Evolutionary conservation across 2,329 filamentous ascomycete genomes (phyloP).

Genomic region (Aureobasidium melanogenum): DNA sequence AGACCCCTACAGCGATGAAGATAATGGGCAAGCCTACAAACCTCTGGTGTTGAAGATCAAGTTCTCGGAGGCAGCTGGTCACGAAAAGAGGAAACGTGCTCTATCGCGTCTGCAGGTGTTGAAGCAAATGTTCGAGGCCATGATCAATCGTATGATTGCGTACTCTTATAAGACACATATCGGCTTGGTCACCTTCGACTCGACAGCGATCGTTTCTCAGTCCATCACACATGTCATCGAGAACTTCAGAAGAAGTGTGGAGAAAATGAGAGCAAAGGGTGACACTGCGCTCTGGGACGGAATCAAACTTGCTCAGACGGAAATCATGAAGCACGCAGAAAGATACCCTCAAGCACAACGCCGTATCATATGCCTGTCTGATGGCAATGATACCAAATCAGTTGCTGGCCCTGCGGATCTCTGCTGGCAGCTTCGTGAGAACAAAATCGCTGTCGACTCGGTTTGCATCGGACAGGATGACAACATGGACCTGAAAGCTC

Average conservation of each 20-base stretch:
- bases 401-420: constrained; percentile 18
- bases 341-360: constrained; percentile 28
- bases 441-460: constrained; percentile 27
- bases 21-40: neutral
- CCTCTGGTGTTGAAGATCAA: neutral
- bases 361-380: constrained; percentile 30
- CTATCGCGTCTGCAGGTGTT: constrained; percentile 24
- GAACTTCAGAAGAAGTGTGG: constrained; percentile 28
- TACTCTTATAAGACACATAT: constrained; percentile 29
- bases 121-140: constrained; percentile 31
- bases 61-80: neutral
- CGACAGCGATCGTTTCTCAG: constrained; percentile 21
- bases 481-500: constrained; percentile 21
- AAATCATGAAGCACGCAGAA: constrained; percentile 22
- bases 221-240: constrained; percentile 27
- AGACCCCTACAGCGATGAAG: neutral
- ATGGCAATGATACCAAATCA: constrained; percentile 30
- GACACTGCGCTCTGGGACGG: constrained; percentile 32
- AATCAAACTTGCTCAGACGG: constrained; percentile 25
- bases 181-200: constrained; percentile 28
- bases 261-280: constrained; percentile 22
- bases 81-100: neutral
- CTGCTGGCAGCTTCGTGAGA: constrained; percentile 18
- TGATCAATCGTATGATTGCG: constrained; percentile 30
- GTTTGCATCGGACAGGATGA: constrained; percentile 25